Evolutionary conservation across 208 protist species (phyloP).

Genomic region (Crithidia expoeki): DNA sequence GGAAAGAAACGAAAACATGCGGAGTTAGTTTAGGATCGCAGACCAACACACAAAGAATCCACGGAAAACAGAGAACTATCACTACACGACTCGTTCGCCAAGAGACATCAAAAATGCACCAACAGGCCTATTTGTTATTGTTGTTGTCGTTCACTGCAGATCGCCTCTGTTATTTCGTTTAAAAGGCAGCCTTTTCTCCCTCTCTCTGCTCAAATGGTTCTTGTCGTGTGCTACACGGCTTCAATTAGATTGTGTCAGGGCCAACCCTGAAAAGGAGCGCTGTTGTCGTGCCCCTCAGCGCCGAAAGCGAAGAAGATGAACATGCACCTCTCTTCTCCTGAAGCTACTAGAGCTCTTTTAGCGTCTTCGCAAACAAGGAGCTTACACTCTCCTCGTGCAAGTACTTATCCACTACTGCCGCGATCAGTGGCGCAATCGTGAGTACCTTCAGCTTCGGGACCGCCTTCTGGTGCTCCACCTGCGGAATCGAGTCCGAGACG

Average conservation of each 20-base stretch:
- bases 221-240: no score
- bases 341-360: constrained; percentile 21
- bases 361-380: constrained; percentile 55
- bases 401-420: constrained; percentile 78
- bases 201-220: no score
- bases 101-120: no score
- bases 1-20: no score
- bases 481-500: constrained; percentile 94
- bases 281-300: no score
- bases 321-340: no score
- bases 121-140: background rate
- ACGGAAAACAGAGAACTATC: no score
- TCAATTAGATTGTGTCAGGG: background rate
- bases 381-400: constrained; percentile 71
- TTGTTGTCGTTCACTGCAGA: background rate
- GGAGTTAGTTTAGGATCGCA: no score
- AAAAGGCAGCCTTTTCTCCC: background rate
- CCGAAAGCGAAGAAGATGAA: no score
- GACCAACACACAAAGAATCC: no score
- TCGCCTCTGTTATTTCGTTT: background rate
- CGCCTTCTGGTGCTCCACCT: constrained; percentile 71
- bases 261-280: background rate
- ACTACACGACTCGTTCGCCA: no score
- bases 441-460: constrained; percentile 90
- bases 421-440: constrained; percentile 89